Evolutionary conservation across 345 rosid genomes (phyloP).

Genomic region (Isatis tinctoria): DNA sequence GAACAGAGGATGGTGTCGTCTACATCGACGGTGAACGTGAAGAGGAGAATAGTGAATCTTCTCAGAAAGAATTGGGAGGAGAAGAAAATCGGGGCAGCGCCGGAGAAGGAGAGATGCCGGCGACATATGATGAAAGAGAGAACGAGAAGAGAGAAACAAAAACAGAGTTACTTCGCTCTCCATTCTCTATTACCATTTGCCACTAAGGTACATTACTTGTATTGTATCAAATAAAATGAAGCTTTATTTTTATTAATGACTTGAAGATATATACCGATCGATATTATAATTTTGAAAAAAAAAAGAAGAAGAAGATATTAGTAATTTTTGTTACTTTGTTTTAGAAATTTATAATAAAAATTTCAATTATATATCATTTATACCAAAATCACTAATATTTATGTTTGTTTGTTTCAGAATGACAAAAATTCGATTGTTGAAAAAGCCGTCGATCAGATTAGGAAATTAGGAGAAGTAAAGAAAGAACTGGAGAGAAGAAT

Average conservation of each 20-base stretch:
- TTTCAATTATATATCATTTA: not conserved
- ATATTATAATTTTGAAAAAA: too few relatives aligned
- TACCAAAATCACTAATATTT: not conserved
- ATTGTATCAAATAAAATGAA: not conserved
- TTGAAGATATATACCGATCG: not conserved
- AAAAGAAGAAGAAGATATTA: not conserved
- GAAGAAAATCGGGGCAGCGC: constrained; percentile 7
- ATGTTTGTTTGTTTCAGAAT: constrained; percentile 33
- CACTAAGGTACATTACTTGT: constrained; percentile 53
- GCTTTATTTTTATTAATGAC: not conserved
- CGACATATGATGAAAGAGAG: constrained; percentile 68
- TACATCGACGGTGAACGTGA: constrained; percentile 33
- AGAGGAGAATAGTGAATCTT: constrained; percentile 51
- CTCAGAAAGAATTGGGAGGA: constrained; percentile 34
- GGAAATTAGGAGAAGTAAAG: constrained; percentile 39
- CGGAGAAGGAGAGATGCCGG: constrained; percentile 36
- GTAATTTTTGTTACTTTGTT: not conserved
- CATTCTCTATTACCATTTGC: constrained; percentile 50
- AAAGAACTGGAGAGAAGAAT: constrained; percentile 41
- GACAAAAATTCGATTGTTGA: constrained; percentile 56
- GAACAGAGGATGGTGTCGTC: constrained; percentile 1
- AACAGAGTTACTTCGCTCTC: constrained; percentile 44
- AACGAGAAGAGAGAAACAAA: constrained; percentile 64
- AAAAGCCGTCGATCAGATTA: constrained; percentile 36
- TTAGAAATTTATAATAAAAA: not conserved